Evolutionary conservation across 768 basidiomycete genomes (phyloP).

Genomic region (Zangia roseola): DNA sequence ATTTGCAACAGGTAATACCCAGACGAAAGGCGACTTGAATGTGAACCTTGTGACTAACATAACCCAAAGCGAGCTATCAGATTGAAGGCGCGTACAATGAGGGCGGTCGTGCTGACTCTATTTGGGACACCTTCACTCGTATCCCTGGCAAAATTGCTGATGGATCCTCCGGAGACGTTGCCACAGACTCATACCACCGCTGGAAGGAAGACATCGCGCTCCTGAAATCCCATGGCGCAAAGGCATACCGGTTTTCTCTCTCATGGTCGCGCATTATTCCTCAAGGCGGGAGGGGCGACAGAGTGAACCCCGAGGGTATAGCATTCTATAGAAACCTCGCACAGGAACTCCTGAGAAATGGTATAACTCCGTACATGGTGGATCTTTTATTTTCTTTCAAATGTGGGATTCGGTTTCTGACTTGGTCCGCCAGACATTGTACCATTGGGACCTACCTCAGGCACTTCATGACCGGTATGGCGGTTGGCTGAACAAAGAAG

Average conservation of each 20-base stretch:
- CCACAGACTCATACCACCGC: conserved; percentile 71
- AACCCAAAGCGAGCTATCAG: conserved; percentile 60
- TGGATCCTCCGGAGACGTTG: conserved; percentile 66
- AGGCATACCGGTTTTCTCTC: conserved; percentile 76
- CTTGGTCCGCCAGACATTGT: conserved; percentile 50
- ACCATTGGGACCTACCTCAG: conserved; percentile 83
- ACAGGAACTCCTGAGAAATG: conserved; percentile 60
- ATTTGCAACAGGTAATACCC: conserved; percentile 4
- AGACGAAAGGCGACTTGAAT: not conserved
- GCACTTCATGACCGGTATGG: conserved; percentile 71
- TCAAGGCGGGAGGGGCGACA: conserved; percentile 68
- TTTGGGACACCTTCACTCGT: conserved; percentile 77
- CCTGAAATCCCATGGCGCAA: conserved; percentile 63
- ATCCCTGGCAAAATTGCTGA: conserved; percentile 72
- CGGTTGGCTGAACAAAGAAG: conserved; percentile 74
- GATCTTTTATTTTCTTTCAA: conserved; percentile 26
- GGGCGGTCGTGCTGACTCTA: conserved; percentile 66
- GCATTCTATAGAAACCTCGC: conserved; percentile 72
- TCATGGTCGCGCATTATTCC: conserved; percentile 81
- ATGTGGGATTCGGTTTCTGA: too few relatives aligned
- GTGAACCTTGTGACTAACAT: not conserved
- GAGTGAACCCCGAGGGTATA: conserved; percentile 69
- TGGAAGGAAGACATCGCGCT: conserved; percentile 71
- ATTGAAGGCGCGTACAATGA: conserved; percentile 66
- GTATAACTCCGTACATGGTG: conserved; percentile 71